A percentile compares a stretch with the other conserved stretches of the same genome.
These are phyloP conservation scores for Pestalotiopsis fici DNA, from an alignment of 2,329 filamentous ascomycete genomes.

Conservation along the genomic window DNA sequence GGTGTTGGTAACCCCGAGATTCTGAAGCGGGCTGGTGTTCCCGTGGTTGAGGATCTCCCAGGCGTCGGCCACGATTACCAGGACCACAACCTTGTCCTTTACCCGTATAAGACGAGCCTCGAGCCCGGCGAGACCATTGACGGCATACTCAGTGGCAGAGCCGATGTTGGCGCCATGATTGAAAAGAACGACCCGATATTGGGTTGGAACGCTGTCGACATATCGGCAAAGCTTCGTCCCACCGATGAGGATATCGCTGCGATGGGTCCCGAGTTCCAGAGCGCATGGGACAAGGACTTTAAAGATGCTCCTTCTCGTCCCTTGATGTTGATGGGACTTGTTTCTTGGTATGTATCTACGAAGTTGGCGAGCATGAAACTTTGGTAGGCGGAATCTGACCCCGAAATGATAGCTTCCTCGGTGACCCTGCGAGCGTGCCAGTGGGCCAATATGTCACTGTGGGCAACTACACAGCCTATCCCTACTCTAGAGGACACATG, in stretches of 20 bases:
- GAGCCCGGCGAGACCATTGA: slow-evolving; percentile 44
- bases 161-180: slow-evolving; percentile 20
- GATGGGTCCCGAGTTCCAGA: slow-evolving; percentile 50
- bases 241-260: slow-evolving; percentile 48
- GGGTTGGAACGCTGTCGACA: slow-evolving; percentile 55
- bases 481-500: slow-evolving; percentile 61
- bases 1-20: slow-evolving; percentile 57
- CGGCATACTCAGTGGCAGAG: slow-evolving; percentile 26
- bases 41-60: slow-evolving; percentile 49
- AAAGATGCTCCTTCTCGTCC: slow-evolving; percentile 37
- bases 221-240: slow-evolving; percentile 50
- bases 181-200: slow-evolving; percentile 35
- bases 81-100: slow-evolving; percentile 51
- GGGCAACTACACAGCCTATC: slow-evolving; percentile 58
- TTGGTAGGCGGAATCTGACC: neutral
- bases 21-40: slow-evolving; percentile 42
- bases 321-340: slow-evolving; percentile 41
- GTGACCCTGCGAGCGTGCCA: slow-evolving; percentile 6
- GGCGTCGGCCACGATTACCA: slow-evolving; percentile 54
- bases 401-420: slow-evolving; percentile 2
- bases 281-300: slow-evolving; percentile 53
- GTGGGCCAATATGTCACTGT: slow-evolving; percentile 51
- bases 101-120: slow-evolving; percentile 50
- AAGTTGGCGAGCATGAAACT: too few species aligned
- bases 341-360: slow-evolving; percentile 23